Base-by-base conservation (phyloP, 768 basidiomycete genomes). In the Boletus rubroflammeus region DNA sequence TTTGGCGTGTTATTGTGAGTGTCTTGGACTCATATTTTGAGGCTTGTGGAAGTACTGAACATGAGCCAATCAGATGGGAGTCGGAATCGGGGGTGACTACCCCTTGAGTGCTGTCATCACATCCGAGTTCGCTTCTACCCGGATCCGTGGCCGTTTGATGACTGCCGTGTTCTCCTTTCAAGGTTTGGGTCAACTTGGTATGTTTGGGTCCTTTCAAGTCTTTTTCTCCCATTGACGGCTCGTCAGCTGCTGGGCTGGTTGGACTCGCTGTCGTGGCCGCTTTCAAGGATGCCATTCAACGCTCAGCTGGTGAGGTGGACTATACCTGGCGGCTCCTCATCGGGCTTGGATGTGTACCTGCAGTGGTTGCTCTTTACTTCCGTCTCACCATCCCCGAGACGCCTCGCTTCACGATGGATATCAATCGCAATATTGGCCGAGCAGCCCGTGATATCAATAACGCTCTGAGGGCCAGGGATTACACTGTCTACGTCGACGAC, bases 331-430 rank as follows among this genome's bases (percentile, higher is more conserved):
- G 90, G 57, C 74, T 93, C 42, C 79, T 93, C 62, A 90, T 94
- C 72, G 91, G 92, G 60, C 73, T 93, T 41, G 92, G 92, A 45
- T 87, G 84, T 54, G 73, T 93, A 38, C 92, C 92, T 28, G 91
- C 81, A 48, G 76, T 75, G 31, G 66, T 91, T 52, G 90, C 89
- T 15, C 81, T 93, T 45, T 93, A 91, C 76, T 93, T 88, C 84
- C 88, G 91, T 64, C 78, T 93, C 31, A 92, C 90, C 21, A 89
- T 93, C 67, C 89, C 90, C 17, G 90, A 93, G 69, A 93, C 90
- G 2, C 91, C 92, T n/a, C 89, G 91, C 53, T 83, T 77, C 72
- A 93, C 90, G 58, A 91, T 93, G 85, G 91, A 94, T 74, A 81
- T 94, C 57, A 88, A 90, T 69, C 75, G 74, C 21, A 90, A 92